A percentile compares a stretch with the other conserved stretches of the same genome.
Conservation (phyloP, 2,329 filamentous ascomycete genomes). For the Colletotrichum trifolii region DNA sequence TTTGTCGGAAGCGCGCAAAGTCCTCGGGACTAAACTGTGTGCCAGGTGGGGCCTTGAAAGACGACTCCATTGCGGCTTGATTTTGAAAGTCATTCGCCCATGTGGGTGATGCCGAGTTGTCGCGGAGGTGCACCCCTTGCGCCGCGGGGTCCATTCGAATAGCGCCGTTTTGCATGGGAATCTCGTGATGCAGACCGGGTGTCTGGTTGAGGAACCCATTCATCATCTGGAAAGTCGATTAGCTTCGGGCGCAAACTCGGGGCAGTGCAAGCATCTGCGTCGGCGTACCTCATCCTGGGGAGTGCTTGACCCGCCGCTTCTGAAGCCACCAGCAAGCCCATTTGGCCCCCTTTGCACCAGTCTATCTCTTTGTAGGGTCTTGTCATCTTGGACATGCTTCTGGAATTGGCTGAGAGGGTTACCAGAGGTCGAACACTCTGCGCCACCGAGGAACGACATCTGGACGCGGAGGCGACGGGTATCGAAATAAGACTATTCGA, state of each 20-base stretch:
- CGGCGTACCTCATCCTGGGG: slow-evolving; percentile 76
- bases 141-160: slow-evolving; percentile 57
- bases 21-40: slow-evolving; percentile 83
- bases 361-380: slow-evolving; percentile 90
- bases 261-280: not conserved
- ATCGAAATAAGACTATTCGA: not conserved
- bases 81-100: slow-evolving; percentile 65
- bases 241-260: not conserved
- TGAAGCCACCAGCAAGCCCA: slow-evolving; percentile 79
- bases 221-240: slow-evolving; percentile 75
- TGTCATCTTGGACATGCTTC: slow-evolving; percentile 97
- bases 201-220: slow-evolving; percentile 90
- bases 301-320: slow-evolving; percentile 74
- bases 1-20: slow-evolving; percentile 87
- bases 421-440: slow-evolving; percentile 95
- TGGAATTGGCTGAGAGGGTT: slow-evolving; percentile 98
- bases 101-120: slow-evolving; percentile 64
- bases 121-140: slow-evolving; percentile 64
- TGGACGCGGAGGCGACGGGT: slow-evolving; percentile 39
- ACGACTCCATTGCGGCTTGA: slow-evolving; percentile 77
- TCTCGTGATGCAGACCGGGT: slow-evolving; percentile 66
- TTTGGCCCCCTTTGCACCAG: slow-evolving; percentile 80
- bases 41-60: slow-evolving; percentile 68
- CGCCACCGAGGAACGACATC: slow-evolving; percentile 97
- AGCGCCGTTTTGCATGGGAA: slow-evolving; percentile 61